Evolutionary conservation across 2,329 filamentous ascomycete species (phyloP).

Genomic region (Botrytis medusae): DNA sequence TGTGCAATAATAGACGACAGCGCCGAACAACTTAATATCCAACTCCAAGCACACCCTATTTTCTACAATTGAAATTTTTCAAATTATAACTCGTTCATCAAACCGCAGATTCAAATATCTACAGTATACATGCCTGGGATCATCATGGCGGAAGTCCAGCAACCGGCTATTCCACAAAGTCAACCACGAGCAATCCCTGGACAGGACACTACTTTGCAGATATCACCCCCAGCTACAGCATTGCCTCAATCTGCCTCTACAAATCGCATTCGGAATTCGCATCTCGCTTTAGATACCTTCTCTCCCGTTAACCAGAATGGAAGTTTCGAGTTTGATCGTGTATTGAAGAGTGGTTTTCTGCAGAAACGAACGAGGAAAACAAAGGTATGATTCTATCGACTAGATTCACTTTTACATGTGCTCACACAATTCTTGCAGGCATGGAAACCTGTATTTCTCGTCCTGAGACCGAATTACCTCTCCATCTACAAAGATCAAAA

Average conservation of each 20-base stretch:
- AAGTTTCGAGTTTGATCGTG: conserved; percentile 92
- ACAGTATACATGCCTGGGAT: conserved; percentile 21
- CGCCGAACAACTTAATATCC: background rate
- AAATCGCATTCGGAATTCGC: conserved; percentile 39
- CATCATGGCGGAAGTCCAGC: conserved; percentile 33
- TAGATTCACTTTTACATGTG: background rate
- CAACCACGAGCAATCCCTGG: conserved; percentile 35
- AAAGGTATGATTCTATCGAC: conserved; percentile 57
- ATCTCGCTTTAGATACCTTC: conserved; percentile 62
- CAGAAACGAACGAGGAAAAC: conserved; percentile 91
- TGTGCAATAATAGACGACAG: background rate
- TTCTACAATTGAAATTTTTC: background rate
- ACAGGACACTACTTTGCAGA: conserved; percentile 29
- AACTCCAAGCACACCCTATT: background rate
- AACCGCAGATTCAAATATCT: background rate
- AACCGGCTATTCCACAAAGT: conserved; percentile 20
- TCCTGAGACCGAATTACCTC: conserved; percentile 84
- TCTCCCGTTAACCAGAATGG: conserved; percentile 93
- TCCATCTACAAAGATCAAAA: conserved; percentile 92
- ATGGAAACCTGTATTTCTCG: conserved; percentile 88
- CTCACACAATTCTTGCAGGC: conserved; percentile 51
- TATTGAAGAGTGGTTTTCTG: conserved; percentile 85
- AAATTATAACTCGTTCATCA: background rate
- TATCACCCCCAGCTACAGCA: conserved; percentile 28
- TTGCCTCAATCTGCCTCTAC: conserved; percentile 32